These are phyloP conservation scores for Aspergillus sp. DNA, from an alignment of 2,329 filamentous ascomycete species.

Conservation along the genomic window DNA sequence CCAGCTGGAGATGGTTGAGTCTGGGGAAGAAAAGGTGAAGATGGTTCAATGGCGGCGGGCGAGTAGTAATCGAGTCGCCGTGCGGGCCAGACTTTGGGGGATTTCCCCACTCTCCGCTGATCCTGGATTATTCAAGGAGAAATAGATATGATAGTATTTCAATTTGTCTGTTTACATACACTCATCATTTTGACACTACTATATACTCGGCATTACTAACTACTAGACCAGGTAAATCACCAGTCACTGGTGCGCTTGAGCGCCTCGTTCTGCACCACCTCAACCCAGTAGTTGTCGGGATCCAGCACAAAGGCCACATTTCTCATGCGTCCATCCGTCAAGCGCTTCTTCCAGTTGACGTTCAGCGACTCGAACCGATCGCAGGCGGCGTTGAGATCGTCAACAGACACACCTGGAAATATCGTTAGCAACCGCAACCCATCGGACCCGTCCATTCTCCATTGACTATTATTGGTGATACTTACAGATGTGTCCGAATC, in stretches of 20 bases:
- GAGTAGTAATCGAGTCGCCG: not conserved
- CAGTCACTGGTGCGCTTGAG: slow-evolving; percentile 45
- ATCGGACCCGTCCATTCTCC: not conserved
- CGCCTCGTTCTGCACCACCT: slow-evolving; percentile 69
- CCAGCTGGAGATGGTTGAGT: not conserved
- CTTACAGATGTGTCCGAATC: slow-evolving; percentile 89
- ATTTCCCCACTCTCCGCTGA: not conserved
- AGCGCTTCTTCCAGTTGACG: slow-evolving; percentile 90
- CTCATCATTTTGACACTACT: not conserved
- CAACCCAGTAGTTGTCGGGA: slow-evolving; percentile 80
- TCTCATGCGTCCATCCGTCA: slow-evolving; percentile 90
- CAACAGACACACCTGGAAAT: slow-evolving; percentile 69
- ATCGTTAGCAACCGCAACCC: slow-evolving; percentile 2
- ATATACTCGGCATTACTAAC: slow-evolving; percentile 1
- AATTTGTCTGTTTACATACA: not conserved
- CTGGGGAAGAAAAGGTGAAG: not conserved
- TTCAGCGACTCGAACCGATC: slow-evolving; percentile 77
- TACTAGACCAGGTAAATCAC: slow-evolving; percentile 19
- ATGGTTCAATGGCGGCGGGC: not conserved
- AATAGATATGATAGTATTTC: no score
- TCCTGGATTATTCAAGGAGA: no score
- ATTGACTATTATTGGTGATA: slow-evolving; percentile 15
- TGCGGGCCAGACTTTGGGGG: not conserved
- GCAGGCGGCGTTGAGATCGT: slow-evolving; percentile 86
- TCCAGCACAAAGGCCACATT: slow-evolving; percentile 90